Conservation (phyloP, 2,329 filamentous ascomycete genomes). For the Paracoccidioides brasiliensis region DNA sequence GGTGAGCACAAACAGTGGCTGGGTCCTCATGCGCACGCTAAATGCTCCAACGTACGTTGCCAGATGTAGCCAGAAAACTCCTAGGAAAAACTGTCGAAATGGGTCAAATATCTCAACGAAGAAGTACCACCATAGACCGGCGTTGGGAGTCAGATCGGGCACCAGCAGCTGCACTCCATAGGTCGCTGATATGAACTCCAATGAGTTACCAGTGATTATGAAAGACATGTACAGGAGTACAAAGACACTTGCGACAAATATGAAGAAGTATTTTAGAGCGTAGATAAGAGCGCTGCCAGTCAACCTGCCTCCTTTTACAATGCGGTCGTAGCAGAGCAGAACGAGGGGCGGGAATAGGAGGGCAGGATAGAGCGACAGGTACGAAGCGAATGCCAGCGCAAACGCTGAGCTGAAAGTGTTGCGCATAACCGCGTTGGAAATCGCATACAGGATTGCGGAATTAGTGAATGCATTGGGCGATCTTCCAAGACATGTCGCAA, state of each 20-base stretch:
- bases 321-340: constrained; percentile 65
- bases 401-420: constrained; percentile 65
- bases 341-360: constrained; percentile 73
- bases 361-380: constrained; percentile 82
- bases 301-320: constrained; percentile 23
- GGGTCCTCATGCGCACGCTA: constrained; percentile 65
- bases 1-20: constrained; percentile 75
- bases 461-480: constrained; percentile 83
- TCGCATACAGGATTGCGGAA: constrained; percentile 70
- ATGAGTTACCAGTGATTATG: constrained; percentile 60
- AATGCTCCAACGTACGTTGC: constrained; percentile 79
- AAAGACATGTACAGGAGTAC: constrained; percentile 59
- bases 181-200: constrained; percentile 76
- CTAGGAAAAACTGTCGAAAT: constrained; percentile 92
- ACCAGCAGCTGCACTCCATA: constrained; percentile 88
- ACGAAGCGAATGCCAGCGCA: constrained; percentile 73
- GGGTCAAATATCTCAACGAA: constrained; percentile 99
- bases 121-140: constrained; percentile 99
- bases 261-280: constrained; percentile 38
- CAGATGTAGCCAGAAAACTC: constrained; percentile 94
- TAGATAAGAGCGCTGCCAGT: constrained; percentile 35
- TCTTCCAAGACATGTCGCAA: constrained; percentile 79
- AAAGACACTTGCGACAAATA: constrained; percentile 44
- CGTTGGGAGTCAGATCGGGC: constrained; percentile 85
- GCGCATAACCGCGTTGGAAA: constrained; percentile 66